Evolutionary conservation across 306 rosid species (phyloP).

Genomic region (Ceratonia siliqua): DNA sequence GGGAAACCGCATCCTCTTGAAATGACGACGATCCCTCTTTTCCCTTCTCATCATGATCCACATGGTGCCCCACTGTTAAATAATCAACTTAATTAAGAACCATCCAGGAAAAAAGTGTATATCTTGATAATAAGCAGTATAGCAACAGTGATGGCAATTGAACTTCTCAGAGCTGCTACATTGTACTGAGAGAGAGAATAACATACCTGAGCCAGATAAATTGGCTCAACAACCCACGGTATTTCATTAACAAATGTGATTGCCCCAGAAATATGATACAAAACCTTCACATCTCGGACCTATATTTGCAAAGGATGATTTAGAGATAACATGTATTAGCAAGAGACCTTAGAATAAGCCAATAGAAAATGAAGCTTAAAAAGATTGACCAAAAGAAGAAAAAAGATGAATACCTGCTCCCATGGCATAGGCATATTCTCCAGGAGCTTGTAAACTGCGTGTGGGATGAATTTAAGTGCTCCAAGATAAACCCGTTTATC

Average conservation of each 20-base stretch:
- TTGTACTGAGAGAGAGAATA: background rate
- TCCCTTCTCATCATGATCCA: slow-evolving; percentile 99
- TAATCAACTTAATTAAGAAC: slow-evolving; percentile 5
- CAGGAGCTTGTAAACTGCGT: slow-evolving; percentile 94
- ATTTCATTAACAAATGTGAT: slow-evolving; percentile 95
- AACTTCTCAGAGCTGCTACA: background rate
- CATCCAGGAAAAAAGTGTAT: background rate
- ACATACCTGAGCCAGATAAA: slow-evolving; percentile 91
- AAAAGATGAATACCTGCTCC: slow-evolving; percentile 87
- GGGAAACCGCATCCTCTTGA: slow-evolving; percentile 99
- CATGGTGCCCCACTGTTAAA: slow-evolving; percentile 93
- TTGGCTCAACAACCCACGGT: slow-evolving; percentile 99
- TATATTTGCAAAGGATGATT: slow-evolving; percentile 35
- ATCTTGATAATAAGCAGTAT: background rate
- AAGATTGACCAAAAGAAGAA: background rate
- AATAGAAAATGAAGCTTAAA: background rate
- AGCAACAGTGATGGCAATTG: background rate
- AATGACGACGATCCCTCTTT: slow-evolving; percentile 98
- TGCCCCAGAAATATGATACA: slow-evolving; percentile 98
- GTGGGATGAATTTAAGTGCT: slow-evolving; percentile 94
- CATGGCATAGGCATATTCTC: slow-evolving; percentile 99
- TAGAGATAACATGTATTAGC: background rate
- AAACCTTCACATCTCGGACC: slow-evolving; percentile 94
- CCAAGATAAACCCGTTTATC: slow-evolving; percentile 99
- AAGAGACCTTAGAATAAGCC: background rate